A percentile compares a stretch with the other conserved stretches of the same genome.
These are phyloP conservation scores for Trypanosoma brucei DNA, from an alignment of 208 protist genomes.

Conservation along the genomic window DNA sequence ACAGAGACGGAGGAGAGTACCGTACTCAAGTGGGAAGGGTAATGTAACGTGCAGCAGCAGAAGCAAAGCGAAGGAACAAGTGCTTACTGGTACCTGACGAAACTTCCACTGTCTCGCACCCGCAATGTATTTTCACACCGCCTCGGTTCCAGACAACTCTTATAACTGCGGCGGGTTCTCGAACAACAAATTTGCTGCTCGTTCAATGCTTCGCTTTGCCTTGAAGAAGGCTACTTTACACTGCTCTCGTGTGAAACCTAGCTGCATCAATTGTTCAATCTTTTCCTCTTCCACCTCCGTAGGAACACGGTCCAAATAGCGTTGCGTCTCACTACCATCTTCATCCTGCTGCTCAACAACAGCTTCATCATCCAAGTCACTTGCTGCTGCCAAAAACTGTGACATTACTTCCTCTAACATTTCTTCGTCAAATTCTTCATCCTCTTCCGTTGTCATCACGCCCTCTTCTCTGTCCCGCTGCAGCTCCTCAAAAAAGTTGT, in stretches of 20 bases:
- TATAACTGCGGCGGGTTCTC: constrained; percentile 79
- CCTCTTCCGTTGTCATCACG: constrained; percentile 9
- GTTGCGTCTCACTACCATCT: constrained; percentile 13
- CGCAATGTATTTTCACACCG: too few relatives aligned
- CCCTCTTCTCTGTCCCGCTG: constrained; percentile 5
- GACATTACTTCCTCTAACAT: constrained; percentile 28
- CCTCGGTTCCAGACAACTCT: not conserved
- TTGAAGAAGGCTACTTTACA: constrained; percentile 82
- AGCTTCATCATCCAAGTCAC: not conserved
- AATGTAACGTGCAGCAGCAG: too few relatives aligned
- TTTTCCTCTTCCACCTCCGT: constrained; percentile 77
- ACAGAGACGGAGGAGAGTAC: too few relatives aligned
- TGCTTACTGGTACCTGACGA: too few relatives aligned
- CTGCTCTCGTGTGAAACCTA: constrained; percentile 81
- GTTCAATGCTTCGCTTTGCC: constrained; percentile 71
- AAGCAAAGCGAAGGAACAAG: too few relatives aligned
- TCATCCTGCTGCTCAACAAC: constrained; percentile 1
- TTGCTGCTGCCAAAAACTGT: constrained; percentile 4
- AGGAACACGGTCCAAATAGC: constrained; percentile 53
- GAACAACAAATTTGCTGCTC: constrained; percentile 84
- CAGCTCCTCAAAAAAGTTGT: constrained; percentile 39
- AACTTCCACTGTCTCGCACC: too few relatives aligned
- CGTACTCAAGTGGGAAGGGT: too few relatives aligned
- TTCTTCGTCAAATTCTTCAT: constrained; percentile 38
- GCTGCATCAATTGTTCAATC: constrained; percentile 76